Percentiles rank a stretch among this genome's conserved stretches.
Evolutionary conservation across 2,329 filamentous ascomycete species (phyloP).

Genomic region (Exophiala oligosperma): DNA sequence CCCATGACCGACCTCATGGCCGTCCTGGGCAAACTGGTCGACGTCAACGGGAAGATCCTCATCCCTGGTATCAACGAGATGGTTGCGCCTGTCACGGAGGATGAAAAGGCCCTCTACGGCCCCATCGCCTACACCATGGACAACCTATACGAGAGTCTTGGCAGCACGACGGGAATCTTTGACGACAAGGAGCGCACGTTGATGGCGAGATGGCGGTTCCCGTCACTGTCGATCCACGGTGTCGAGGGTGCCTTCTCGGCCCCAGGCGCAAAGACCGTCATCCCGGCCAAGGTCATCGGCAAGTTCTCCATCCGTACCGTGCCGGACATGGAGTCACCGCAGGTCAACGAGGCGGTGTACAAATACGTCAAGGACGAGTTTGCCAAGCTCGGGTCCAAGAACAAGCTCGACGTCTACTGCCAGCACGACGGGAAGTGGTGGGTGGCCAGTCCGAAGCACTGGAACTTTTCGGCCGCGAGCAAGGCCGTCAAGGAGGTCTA

Average conservation of each 20-base stretch:
- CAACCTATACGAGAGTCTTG: conserved; percentile 86
- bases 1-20: conserved; percentile 95
- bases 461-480: conserved; percentile 93
- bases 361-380: conserved; percentile 82
- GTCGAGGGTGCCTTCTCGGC: conserved; percentile 93
- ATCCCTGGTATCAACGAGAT: conserved; percentile 94
- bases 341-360: conserved; percentile 82
- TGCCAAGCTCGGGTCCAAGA: conserved; percentile 86
- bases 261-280: conserved; percentile 95
- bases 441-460: conserved; percentile 96
- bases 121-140: conserved; percentile 95
- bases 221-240: conserved; percentile 90
- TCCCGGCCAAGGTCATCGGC: conserved; percentile 94
- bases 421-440: conserved; percentile 98
- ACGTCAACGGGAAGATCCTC: conserved; percentile 86
- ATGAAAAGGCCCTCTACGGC: conserved; percentile 86
- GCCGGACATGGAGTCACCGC: conserved; percentile 91
- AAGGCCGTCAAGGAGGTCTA: conserved; percentile 97
- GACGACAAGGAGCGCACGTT: conserved; percentile 87
- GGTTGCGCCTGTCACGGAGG: conserved; percentile 81
- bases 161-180: conserved; percentile 83
- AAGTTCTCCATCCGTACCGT: conserved; percentile 99
- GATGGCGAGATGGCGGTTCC: conserved; percentile 95
- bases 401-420: conserved; percentile 76
- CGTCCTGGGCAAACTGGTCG: conserved; percentile 79